Evolutionary conservation across 2,329 filamentous ascomycete genomes (phyloP), one percentile per base, ranked within the genome.

Genomic region (Tolypocladium endophyticum): DNA sequence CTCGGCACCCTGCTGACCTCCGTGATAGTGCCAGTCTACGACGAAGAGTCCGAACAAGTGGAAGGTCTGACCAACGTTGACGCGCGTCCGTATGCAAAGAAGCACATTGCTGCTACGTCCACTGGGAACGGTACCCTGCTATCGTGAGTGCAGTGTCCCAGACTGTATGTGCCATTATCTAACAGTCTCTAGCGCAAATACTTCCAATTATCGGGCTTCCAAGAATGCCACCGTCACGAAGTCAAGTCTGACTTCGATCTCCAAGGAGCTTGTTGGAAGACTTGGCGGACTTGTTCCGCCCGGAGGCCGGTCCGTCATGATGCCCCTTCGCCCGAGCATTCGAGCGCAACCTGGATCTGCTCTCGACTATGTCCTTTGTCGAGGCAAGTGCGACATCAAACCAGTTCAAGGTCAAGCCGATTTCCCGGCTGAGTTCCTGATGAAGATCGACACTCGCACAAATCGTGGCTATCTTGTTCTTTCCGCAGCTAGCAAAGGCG

Each of bases 31-130:
- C 33, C 59, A 20, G 63, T 68, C 16, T 28, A 61, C 3, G 67
- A 69, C 25, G 64, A 64, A 25, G 67, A 69, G 30, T 61, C 66
- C 2, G 58, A 61, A 16, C 62, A 67, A 53, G 63, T 67, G 55
- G 45, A 66, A 38, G 67, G 67, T 20, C 62, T 69, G 0, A 52
- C 58, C 9, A 25, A 62, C n/a, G 62, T 58, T 4, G 63, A 66
- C 18, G 57, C 60, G 12, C 62, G 67, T 4, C 67, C 65, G 16
- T 68, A 64, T 63, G 66, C 66, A 1, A 64, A 58, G 20, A 55
- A 61, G 36, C n/a, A n/a, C n/a, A 33, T 60, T 18, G 50, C 64
- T 12, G 47, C 58, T 35, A 35, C 52, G 1, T 64, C 55, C 20
- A 60, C 62, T 35, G 3, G 43, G 38, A 55, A 23, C 35, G 54